These are phyloP conservation scores for Penicillium sp. DNA, from an alignment of 2,329 filamentous ascomycete genomes.

Conservation along the genomic window DNA sequence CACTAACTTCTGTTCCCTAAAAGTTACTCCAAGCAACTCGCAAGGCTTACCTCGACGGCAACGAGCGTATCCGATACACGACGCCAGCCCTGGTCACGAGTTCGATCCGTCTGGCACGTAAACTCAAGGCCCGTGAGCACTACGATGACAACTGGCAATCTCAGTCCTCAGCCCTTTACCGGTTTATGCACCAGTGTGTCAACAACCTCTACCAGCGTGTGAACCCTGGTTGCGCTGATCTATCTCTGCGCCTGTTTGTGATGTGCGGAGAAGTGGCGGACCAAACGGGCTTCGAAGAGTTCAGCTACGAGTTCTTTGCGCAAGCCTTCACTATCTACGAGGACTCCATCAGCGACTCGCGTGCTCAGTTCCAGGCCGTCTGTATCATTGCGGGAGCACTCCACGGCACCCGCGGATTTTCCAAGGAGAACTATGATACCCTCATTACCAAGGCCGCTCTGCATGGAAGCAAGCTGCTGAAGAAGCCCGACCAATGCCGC, in stretches of 20 bases:
- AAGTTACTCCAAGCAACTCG: conserved; percentile 79
- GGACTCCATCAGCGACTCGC: conserved; percentile 87
- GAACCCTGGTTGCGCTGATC: conserved; percentile 70
- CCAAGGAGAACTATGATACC: conserved; percentile 96
- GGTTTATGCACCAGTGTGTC: conserved; percentile 84
- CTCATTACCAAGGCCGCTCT: conserved; percentile 95
- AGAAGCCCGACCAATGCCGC: conserved; percentile 95
- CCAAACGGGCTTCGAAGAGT: conserved; percentile 83
- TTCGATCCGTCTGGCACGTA: conserved; percentile 77
- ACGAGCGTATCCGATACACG: conserved; percentile 91
- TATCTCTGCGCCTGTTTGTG: conserved; percentile 81
- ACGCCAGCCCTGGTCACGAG: conserved; percentile 85
- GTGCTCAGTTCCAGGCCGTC: conserved; percentile 95
- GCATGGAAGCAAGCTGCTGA: conserved; percentile 90
- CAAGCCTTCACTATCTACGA: conserved; percentile 98
- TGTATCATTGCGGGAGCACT: conserved; percentile 85
- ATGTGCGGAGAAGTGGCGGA: conserved; percentile 88
- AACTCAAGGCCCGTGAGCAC: conserved; percentile 84
- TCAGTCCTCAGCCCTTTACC: conserved; percentile 74
- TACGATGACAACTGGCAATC: conserved; percentile 66
- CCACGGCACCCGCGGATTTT: conserved; percentile 80
- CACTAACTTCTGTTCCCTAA: conserved; percentile 60
- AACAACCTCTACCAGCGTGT: conserved; percentile 82
- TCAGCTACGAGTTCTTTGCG: conserved; percentile 95
- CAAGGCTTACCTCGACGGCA: conserved; percentile 81